Percentiles rank a stretch among this genome's conserved stretches.
phyloP scores from a whole-genome alignment of 2,329 filamentous ascomycete species.

The Nannizziopsis barbatae region DNA sequence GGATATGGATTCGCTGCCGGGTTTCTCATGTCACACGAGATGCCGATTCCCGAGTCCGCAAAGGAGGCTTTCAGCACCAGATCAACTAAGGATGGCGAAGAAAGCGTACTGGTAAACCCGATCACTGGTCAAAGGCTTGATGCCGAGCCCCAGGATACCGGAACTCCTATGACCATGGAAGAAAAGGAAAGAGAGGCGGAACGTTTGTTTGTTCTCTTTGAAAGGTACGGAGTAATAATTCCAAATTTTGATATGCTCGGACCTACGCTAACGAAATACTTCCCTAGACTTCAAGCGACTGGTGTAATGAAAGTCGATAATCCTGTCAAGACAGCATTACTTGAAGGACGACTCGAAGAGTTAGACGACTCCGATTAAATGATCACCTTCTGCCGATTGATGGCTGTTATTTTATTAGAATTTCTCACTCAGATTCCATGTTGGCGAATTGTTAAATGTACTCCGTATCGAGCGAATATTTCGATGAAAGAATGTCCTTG shows the following conservation, averaged over 20 bases:
- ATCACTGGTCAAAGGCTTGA: slow-evolving; percentile 76
- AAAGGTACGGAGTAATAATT: slow-evolving; percentile 47
- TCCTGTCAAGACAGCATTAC: slow-evolving; percentile 58
- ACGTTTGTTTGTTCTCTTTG: slow-evolving; percentile 78
- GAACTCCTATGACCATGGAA: slow-evolving; percentile 71
- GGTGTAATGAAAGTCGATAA: slow-evolving; percentile 70
- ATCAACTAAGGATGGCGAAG: slow-evolving; percentile 21
- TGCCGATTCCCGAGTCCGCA: slow-evolving; percentile 60
- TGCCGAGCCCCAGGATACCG: slow-evolving; percentile 48
- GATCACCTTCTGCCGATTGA: background rate
- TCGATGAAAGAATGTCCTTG: no score
- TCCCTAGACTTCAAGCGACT: slow-evolving; percentile 52
- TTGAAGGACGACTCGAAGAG: slow-evolving; percentile 61
- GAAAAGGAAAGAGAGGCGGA: slow-evolving; percentile 92
- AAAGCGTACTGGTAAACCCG: slow-evolving; percentile 54
- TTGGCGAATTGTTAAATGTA: no score
- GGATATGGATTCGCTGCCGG: slow-evolving; percentile 91
- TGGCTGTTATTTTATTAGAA: background rate
- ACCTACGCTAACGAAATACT: background rate
- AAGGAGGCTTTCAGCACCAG: slow-evolving; percentile 43
- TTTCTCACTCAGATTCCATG: no score
- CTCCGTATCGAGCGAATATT: no score
- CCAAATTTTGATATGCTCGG: background rate
- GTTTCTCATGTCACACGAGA: slow-evolving; percentile 73
- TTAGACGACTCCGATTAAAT: slow-evolving; percentile 31